Percentiles rank a stretch among this genome's conserved stretches.
Conservation (phyloP, 208 protist genomes). For the Novymonas esmeraldas region DNA sequence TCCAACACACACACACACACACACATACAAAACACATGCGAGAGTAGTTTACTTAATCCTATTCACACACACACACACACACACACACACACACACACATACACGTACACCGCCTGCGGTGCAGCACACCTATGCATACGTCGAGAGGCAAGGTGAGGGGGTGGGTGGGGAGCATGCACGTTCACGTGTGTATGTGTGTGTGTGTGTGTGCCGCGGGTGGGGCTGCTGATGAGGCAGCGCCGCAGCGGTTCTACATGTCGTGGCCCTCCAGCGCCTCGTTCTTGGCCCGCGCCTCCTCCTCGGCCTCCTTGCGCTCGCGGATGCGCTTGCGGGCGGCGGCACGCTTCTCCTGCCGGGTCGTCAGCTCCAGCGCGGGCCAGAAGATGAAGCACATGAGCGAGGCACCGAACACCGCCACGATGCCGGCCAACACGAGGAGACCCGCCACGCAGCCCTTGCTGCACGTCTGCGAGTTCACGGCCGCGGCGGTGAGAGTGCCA, state of each 20-base stretch:
- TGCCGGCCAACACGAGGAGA: constrained; percentile 48
- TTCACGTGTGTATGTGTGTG: background rate
- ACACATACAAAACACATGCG: too few relatives aligned
- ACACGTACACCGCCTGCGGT: too few relatives aligned
- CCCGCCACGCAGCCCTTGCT: constrained; percentile 53
- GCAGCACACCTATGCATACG: too few relatives aligned
- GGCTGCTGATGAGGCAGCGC: too few relatives aligned
- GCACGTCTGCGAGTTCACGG: constrained; percentile 44
- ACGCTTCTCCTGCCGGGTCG: constrained; percentile 46
- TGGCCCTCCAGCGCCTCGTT: constrained; percentile 31
- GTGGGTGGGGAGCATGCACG: background rate
- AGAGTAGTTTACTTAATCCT: too few relatives aligned
- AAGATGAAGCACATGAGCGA: constrained; percentile 48
- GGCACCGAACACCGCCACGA: constrained; percentile 30
- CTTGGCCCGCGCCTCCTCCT: constrained; percentile 39
- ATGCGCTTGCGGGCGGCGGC: constrained; percentile 47
- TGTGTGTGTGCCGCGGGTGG: too few relatives aligned
- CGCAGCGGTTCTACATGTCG: background rate
- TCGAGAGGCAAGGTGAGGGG: too few relatives aligned
- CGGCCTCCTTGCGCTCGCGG: constrained; percentile 41
- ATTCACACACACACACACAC: too few relatives aligned
- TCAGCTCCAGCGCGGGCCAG: constrained; percentile 51
- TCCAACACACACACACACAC: too few relatives aligned
- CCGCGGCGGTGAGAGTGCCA: constrained; percentile 8
- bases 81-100: too few relatives aligned